Conservation (phyloP, 2,329 filamentous ascomycete genomes). For the Colletotrichum simmondsii region DNA sequence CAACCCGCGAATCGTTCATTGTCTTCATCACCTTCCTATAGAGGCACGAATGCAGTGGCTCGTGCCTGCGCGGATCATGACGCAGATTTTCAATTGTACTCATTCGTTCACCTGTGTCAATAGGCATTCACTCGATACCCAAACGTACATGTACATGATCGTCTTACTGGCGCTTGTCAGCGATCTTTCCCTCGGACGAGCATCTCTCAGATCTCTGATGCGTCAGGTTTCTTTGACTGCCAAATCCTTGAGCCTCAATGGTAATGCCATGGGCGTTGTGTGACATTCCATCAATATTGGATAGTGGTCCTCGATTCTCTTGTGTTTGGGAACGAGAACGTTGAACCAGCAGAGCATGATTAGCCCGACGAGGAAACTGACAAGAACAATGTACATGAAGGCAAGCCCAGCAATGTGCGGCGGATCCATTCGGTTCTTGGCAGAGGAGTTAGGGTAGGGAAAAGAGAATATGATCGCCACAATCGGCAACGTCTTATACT, state of each 20-base stretch:
- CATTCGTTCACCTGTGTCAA: too few relatives aligned
- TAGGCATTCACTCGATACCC: too few relatives aligned
- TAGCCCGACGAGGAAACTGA: conserved; percentile 27
- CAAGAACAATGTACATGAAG: conserved; percentile 31
- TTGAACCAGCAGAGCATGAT: conserved; percentile 36
- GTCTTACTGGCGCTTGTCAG: background rate
- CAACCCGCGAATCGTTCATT: background rate
- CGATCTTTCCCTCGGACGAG: background rate
- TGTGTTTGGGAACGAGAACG: conserved; percentile 24
- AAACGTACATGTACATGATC: background rate
- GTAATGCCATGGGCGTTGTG: background rate
- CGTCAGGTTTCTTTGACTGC: background rate
- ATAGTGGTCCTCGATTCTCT: conserved; percentile 2
- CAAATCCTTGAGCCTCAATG: background rate
- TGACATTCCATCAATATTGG: conserved; percentile 19
- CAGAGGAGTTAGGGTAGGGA: conserved; percentile 36
- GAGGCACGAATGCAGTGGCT: background rate
- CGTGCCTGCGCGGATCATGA: background rate
- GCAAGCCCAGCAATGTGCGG: conserved; percentile 36
- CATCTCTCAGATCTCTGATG: background rate
- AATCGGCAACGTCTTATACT: conserved; percentile 37
- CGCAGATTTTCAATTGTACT: too few relatives aligned
- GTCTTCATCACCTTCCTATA: background rate
- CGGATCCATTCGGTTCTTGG: conserved; percentile 29
- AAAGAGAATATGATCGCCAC: conserved; percentile 37